Base-by-base conservation (phyloP, 129 eudicot genomes). In the Artemisia tridentata region DNA sequence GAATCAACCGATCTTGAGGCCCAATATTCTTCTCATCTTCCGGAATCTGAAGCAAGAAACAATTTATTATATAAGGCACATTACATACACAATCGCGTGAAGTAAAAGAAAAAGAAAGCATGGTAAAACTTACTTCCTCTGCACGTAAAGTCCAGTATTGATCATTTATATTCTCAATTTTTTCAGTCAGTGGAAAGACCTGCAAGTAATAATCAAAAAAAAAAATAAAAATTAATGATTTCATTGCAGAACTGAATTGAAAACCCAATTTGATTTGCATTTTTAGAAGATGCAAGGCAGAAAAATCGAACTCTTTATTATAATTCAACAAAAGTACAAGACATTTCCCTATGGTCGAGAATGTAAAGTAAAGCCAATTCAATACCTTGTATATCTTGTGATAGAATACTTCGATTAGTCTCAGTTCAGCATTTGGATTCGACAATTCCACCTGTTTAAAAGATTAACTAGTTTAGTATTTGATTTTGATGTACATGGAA, bases 141-240 rank as follows among this genome's bases (percentile, higher is more conserved):
- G 96, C 98, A 47, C 96, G 92, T 76, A 92, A 72, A 31, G 96
- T 88, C 98, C 96, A 92, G 78, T 92, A 92, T 62, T 92, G 96
- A 79, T 92, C 98, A 80, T 92, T 92, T 81, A 92, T 92, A 66
- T 86, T 91, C 80, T 91, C 97, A 62, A 91, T 91, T 76, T 80
- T 91, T 80, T 91, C 96, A 29, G 43, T 73, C 45, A 75, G 65
- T n/a, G 98, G 95, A 77, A 92, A 86, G 38, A 86, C 86, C 98
- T 92, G 91, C 75, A 81, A 41, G 66, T 17, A 49, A 27, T 23
- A 58, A 60, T 18, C 14, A 71, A 47, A 41, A n/a, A 51, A 8
- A 23, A 27, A 16, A 11, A 25, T 16, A 49, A 38, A 67, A 27
- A 34, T 20, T 4, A n/a, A 58, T 6, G 21, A 21, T 15, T 46